phyloP scores from a whole-genome alignment of 129 eudicot genomes.

The Lactuca saligna region DNA sequence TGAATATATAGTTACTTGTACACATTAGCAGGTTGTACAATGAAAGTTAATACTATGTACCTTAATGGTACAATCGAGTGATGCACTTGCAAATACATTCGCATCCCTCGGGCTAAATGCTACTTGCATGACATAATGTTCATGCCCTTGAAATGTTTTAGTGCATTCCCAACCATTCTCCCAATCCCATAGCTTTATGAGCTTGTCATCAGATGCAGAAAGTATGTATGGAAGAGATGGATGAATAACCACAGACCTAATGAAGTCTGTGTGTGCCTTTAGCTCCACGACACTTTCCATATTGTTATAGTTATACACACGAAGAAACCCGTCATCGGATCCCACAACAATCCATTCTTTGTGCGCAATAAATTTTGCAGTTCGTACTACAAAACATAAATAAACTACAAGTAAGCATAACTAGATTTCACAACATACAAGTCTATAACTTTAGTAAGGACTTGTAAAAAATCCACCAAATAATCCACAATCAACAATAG shows the following conservation, averaged over 20 bases:
- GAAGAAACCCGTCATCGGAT: constrained; percentile 48
- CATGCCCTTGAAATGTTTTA: constrained; percentile 54
- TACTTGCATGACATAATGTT: constrained; percentile 55
- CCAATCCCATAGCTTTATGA: constrained; percentile 63
- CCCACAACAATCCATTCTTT: constrained; percentile 56
- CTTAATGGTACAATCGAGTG: constrained; percentile 53
- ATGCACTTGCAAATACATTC: constrained; percentile 32
- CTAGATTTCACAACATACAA: not conserved
- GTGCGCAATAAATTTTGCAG: constrained; percentile 41
- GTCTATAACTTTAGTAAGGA: not conserved
- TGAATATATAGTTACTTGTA: too few relatives aligned
- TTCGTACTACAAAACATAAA: constrained; percentile 35
- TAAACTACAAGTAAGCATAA: not conserved
- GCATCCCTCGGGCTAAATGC: constrained; percentile 47
- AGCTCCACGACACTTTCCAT: constrained; percentile 35
- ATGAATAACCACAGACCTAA: constrained; percentile 27
- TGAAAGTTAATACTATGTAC: constrained; percentile 25
- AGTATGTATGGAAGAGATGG: constrained; percentile 54
- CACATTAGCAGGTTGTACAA: not conserved
- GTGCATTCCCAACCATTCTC: constrained; percentile 55
- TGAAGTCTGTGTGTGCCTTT: constrained; percentile 22
- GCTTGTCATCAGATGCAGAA: constrained; percentile 54
- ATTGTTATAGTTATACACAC: constrained; percentile 52
- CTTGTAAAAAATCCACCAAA: too few relatives aligned
- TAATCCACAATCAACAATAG: too few relatives aligned